Conservation (phyloP, 805 yeast species). For the Saccharomycopsis amapae region DNA sequence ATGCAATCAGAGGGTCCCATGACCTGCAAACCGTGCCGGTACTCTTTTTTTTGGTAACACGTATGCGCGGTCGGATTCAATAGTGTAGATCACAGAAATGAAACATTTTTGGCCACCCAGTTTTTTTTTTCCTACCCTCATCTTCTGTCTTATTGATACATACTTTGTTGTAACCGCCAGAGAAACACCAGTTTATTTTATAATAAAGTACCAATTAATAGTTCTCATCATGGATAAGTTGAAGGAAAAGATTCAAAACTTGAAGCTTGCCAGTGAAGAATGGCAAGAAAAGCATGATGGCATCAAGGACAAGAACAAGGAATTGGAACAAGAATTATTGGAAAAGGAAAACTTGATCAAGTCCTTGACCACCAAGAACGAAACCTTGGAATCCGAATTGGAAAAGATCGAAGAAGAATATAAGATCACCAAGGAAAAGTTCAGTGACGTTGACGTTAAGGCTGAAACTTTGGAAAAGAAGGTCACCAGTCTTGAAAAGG, state of each 20-base stretch:
- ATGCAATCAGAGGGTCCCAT: no score
- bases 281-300: slow-evolving; percentile 65
- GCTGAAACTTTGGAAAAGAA: slow-evolving; percentile 62
- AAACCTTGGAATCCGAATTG: slow-evolving; percentile 43
- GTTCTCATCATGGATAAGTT: slow-evolving; percentile 22
- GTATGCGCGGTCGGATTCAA: no score
- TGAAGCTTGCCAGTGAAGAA: slow-evolving; percentile 56
- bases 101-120: no score
- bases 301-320: slow-evolving; percentile 47
- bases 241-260: slow-evolving; percentile 29
- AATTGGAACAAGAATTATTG: slow-evolving; percentile 52
- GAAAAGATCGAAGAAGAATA: slow-evolving; percentile 51
- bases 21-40: no score
- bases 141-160: no score
- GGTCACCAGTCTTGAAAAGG: slow-evolving; percentile 54
- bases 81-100: no score
- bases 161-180: no score
- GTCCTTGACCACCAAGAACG: slow-evolving; percentile 54
- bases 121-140: no score
- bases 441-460: slow-evolving; percentile 57
- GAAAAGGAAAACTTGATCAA: slow-evolving; percentile 59
- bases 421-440: slow-evolving; percentile 51
- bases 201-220: no score
- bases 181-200: no score
- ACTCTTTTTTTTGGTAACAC: no score